Percentiles rank a stretch among this genome's conserved stretches.
Conservation (phyloP, 176 grass and related monocot genomes). For the Ampelocalamus luodianensis region DNA sequence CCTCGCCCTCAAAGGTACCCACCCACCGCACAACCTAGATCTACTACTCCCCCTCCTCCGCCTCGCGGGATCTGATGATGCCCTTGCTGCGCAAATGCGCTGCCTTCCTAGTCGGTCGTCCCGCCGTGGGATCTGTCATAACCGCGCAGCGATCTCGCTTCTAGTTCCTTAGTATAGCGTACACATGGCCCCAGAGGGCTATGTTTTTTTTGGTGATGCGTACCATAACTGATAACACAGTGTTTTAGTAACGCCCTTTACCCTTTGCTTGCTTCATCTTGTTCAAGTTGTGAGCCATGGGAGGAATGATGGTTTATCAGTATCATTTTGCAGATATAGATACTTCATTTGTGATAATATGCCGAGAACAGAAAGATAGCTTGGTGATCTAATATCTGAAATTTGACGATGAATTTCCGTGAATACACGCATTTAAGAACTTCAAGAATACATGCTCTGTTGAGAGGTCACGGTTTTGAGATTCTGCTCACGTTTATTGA, state of each 20-base stretch:
- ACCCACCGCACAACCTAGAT: conserved; percentile 17
- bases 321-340: not conserved
- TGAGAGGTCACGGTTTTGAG: not conserved
- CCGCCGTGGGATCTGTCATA: not conserved
- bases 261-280: not conserved
- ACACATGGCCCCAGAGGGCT: not conserved
- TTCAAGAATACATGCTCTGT: not conserved
- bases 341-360: not conserved
- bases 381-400: conserved; percentile 2
- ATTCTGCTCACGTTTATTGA: not conserved
- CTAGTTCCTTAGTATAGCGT: conserved; percentile 1
- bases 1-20: conserved; percentile 92
- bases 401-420: not conserved
- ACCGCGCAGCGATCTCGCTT: not conserved
- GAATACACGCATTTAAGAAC: not conserved
- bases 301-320: not conserved
- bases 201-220: not conserved
- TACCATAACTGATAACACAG: not conserved
- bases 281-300: not conserved
- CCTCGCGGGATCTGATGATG: conserved; percentile 9
- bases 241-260: not conserved
- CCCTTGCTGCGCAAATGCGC: not conserved
- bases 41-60: not conserved
- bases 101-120: not conserved
- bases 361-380: not conserved